Conservation (phyloP, 352 stramenopile genomes). For the Pythium scleroteichum region DNA sequence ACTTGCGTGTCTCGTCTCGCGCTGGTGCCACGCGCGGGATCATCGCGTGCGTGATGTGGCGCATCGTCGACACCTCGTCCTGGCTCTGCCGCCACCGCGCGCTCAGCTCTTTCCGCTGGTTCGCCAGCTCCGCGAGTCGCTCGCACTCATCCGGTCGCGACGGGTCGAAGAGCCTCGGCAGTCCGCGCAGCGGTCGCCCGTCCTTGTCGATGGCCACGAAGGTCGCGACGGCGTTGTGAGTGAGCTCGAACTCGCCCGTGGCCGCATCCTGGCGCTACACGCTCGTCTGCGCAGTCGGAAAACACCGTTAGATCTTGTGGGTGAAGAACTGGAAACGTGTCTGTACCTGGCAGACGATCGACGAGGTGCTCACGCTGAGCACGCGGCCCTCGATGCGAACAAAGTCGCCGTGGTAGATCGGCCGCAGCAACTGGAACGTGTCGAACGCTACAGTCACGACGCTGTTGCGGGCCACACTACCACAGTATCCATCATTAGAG, state of each 20-base stretch:
- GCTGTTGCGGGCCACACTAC: constrained; percentile 32
- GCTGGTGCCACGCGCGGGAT: constrained; percentile 17
- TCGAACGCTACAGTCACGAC: constrained; percentile 50
- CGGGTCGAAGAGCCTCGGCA: constrained; percentile 30
- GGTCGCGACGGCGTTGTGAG: constrained; percentile 43
- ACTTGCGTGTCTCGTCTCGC: neutral
- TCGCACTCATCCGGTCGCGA: constrained; percentile 28
- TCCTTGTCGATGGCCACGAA: constrained; percentile 37
- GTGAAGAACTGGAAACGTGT: too few species aligned
- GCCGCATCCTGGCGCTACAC: constrained; percentile 41
- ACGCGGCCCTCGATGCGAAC: constrained; percentile 40
- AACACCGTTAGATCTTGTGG: too few species aligned
- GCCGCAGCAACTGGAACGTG: constrained; percentile 41
- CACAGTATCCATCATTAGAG: neutral
- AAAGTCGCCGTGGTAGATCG: constrained; percentile 46
- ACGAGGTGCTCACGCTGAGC: constrained; percentile 40
- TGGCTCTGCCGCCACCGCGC: constrained; percentile 29
- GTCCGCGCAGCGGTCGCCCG: constrained; percentile 18
- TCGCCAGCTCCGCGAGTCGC: constrained; percentile 30
- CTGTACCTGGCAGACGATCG: constrained; percentile 40
- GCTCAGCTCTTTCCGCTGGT: constrained; percentile 37
- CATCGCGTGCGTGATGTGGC: constrained; percentile 34
- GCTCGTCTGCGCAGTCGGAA: constrained; percentile 27
- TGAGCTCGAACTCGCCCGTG: constrained; percentile 42
- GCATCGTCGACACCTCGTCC: constrained; percentile 28